phyloP scores from a whole-genome alignment of 352 stramenopile genomes.

The Globisporangium spiculum region DNA sequence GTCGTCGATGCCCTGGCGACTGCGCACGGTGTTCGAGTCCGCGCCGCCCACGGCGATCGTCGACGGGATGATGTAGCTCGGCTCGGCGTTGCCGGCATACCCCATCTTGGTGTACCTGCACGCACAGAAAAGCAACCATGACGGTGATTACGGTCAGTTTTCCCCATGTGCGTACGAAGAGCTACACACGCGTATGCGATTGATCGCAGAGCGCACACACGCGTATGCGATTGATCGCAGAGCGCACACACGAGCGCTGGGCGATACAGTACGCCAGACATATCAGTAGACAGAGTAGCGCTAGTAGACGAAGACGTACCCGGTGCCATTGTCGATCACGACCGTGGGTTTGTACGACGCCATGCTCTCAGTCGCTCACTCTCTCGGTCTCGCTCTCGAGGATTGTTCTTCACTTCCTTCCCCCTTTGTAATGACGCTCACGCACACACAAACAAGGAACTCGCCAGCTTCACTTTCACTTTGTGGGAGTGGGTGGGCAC shows the following conservation, averaged over 20 bases:
- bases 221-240: too few relatives aligned
- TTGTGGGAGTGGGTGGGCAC: background rate
- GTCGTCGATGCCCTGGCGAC: slow-evolving; percentile 90
- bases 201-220: background rate
- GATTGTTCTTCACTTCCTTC: slow-evolving; percentile 3
- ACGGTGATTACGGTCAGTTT: slow-evolving; percentile 8
- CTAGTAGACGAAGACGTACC: slow-evolving; percentile 45
- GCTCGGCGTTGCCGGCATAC: slow-evolving; percentile 92
- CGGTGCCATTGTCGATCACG: slow-evolving; percentile 96
- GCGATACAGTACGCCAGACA: background rate
- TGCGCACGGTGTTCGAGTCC: slow-evolving; percentile 72
- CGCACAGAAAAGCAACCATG: background rate
- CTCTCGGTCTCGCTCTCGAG: background rate
- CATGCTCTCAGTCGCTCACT: slow-evolving; percentile 26
- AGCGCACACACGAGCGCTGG: background rate
- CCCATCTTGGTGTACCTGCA: slow-evolving; percentile 95
- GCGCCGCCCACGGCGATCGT: slow-evolving; percentile 83
- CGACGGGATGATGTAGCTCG: slow-evolving; percentile 95
- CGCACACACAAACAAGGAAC: background rate
- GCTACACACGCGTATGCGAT: background rate
- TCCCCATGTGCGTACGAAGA: slow-evolving; percentile 3
- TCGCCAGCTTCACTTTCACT: slow-evolving; percentile 14
- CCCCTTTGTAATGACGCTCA: slow-evolving; percentile 7
- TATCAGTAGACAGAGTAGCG: background rate
- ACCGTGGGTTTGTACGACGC: slow-evolving; percentile 88